These are phyloP conservation scores for Oryza longistaminata DNA, from an alignment of 176 grass and related monocot species.

Conservation along the genomic window DNA sequence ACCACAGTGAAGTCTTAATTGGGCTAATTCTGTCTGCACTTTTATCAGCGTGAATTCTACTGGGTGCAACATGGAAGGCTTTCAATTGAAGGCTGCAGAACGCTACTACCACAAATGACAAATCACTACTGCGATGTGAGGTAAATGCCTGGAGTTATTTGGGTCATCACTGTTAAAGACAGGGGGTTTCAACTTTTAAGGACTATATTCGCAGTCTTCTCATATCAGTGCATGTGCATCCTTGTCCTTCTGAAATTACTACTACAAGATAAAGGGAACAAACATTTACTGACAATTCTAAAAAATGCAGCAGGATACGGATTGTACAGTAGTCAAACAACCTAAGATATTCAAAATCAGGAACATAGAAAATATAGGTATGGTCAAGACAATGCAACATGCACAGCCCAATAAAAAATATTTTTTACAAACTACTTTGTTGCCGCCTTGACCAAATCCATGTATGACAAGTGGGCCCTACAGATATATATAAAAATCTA, in stretches of 20 bases:
- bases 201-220: not conserved
- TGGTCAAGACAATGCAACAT: slow-evolving; percentile 13
- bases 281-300: not conserved
- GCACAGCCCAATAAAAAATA: not conserved
- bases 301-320: slow-evolving; percentile 28
- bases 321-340: not conserved
- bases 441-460: not conserved
- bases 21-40: slow-evolving; percentile 13
- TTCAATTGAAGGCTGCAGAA: slow-evolving; percentile 5
- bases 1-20: slow-evolving; percentile 11
- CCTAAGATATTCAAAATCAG: not conserved
- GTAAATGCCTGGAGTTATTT: slow-evolving; percentile 31
- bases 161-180: not conserved
- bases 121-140: slow-evolving; percentile 1
- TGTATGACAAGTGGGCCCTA: not conserved
- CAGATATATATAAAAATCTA: not conserved
- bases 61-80: not conserved
- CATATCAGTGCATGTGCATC: not conserved
- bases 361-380: slow-evolving; percentile 1
- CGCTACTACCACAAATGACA: slow-evolving; percentile 2
- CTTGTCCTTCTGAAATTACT: not conserved
- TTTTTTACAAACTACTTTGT: not conserved
- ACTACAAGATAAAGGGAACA: not conserved
- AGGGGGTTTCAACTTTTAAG: slow-evolving; percentile 10
- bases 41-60: slow-evolving; percentile 6